A percentile compares a stretch with the other conserved stretches of the same genome.
Evolutionary conservation across 768 basidiomycete species (phyloP).

Genomic region (Mrakia hoshinonis): DNA sequence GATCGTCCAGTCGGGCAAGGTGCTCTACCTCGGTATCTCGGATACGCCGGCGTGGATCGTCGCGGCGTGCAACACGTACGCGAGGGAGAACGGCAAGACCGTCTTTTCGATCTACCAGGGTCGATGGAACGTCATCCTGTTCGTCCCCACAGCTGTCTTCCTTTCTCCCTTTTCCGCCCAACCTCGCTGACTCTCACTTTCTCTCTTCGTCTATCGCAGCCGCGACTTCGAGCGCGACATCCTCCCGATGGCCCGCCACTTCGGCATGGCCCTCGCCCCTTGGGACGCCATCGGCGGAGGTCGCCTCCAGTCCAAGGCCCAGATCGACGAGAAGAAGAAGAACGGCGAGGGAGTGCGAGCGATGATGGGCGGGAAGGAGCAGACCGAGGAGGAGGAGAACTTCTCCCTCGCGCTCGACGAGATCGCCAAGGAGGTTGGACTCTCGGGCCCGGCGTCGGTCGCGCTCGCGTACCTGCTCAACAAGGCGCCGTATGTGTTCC

Average conservation of each 20-base stretch:
- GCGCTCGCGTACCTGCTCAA: constrained; percentile 18
- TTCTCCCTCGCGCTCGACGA: constrained; percentile 1
- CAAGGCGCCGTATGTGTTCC: constrained; percentile 27
- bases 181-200: no score
- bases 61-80: constrained; percentile 33
- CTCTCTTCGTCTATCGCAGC: background rate
- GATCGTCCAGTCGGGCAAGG: constrained; percentile 32
- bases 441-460: constrained; percentile 8
- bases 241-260: constrained; percentile 41
- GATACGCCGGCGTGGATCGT: constrained; percentile 34
- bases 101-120: constrained; percentile 38
- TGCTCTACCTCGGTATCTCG: constrained; percentile 35
- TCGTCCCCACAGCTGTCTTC: background rate
- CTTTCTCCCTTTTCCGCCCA: no score
- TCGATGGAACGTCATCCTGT: constrained; percentile 40
- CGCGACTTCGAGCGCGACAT: constrained; percentile 45
- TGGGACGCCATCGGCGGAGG: constrained; percentile 32
- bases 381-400: constrained; percentile 18
- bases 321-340: constrained; percentile 18
- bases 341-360: background rate
- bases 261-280: constrained; percentile 35
- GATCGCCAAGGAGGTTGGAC: constrained; percentile 7
- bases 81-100: constrained; percentile 29
- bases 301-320: constrained; percentile 26
- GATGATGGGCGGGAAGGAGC: background rate